Conservation (phyloP, 495 filamentous ascomycete species). For the Penicillium lividum region DNA sequence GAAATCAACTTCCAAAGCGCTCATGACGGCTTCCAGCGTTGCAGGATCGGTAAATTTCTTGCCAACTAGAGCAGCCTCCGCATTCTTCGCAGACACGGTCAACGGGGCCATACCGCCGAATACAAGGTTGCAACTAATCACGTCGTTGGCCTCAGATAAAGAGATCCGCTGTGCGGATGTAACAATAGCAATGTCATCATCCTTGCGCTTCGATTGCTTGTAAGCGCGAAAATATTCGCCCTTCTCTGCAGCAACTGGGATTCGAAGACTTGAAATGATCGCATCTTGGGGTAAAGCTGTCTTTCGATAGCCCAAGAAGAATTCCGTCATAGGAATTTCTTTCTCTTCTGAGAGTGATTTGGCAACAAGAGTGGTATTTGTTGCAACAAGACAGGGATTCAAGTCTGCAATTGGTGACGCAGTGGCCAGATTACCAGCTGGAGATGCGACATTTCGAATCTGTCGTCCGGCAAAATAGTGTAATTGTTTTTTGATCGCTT, state of each 20-base stretch:
- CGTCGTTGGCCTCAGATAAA: constrained; percentile 62
- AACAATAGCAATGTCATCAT: constrained; percentile 96
- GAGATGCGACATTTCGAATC: constrained; percentile 95
- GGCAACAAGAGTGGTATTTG: constrained; percentile 76
- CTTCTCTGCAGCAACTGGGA: constrained; percentile 63
- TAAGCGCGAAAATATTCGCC: constrained; percentile 67
- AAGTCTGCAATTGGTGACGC: constrained; percentile 96
- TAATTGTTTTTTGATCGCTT: constrained; percentile 52
- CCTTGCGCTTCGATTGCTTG: constrained; percentile 94
- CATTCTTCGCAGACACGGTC: constrained; percentile 79
- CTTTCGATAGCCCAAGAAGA: constrained; percentile 88
- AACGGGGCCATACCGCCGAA: constrained; percentile 92
- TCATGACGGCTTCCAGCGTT: constrained; percentile 86
- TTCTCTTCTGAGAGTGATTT: constrained; percentile 68
- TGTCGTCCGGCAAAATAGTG: constrained; percentile 92
- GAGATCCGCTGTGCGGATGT: constrained; percentile 76
- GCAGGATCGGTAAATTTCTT: constrained; percentile 77
- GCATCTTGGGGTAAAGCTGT: constrained; percentile 82
- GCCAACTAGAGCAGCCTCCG: constrained; percentile 68
- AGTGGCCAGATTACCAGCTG: constrained; percentile 91
- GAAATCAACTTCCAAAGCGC: constrained; percentile 82
- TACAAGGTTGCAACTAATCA: constrained; percentile 71
- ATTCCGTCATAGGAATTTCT: constrained; percentile 86
- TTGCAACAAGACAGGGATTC: constrained; percentile 91
- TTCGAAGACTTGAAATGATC: constrained; percentile 81